These are phyloP conservation scores for Pezizomycotina sp. DNA, from an alignment of 2,329 filamentous ascomycete species.

Conservation along the genomic window DNA sequence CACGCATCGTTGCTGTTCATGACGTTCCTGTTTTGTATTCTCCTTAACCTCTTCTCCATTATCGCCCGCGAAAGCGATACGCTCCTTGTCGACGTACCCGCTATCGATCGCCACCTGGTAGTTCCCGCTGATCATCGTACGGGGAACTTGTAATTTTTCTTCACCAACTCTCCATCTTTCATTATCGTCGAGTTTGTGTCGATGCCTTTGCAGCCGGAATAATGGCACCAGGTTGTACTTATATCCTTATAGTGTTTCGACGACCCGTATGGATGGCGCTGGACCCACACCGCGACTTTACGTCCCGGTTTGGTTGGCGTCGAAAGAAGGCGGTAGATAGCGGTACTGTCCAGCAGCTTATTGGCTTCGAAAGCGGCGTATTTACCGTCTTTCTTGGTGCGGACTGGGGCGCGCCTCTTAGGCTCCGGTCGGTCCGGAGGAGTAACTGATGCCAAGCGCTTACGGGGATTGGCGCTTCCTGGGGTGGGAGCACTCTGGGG, in stretches of 20 bases:
- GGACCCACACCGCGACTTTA: conserved; percentile 11
- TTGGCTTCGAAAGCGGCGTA: too few relatives aligned
- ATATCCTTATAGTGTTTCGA: conserved; percentile 12
- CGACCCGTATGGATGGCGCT: conserved; percentile 16
- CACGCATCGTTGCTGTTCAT: conserved; percentile 14
- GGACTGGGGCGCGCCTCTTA: too few relatives aligned
- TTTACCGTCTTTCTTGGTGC: too few relatives aligned
- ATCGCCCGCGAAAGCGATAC: conserved; percentile 7
- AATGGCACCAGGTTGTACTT: conserved; percentile 16
- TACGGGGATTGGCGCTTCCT: too few relatives aligned
- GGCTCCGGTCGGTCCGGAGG: too few relatives aligned
- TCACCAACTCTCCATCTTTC: conserved; percentile 10
- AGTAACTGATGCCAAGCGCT: too few relatives aligned
- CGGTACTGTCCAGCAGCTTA: too few relatives aligned
- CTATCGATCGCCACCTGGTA: conserved; percentile 18
- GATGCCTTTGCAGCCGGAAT: conserved; percentile 14
- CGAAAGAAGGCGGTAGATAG: too few relatives aligned
- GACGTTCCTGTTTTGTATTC: conserved; percentile 14
- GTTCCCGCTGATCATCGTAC: conserved; percentile 17
- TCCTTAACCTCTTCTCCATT: conserved; percentile 9
- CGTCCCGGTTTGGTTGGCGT: too few relatives aligned
- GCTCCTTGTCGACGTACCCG: conserved; percentile 13
- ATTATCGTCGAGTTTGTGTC: conserved; percentile 14
- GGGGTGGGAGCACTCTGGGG: too few relatives aligned
- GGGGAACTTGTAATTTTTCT: conserved; percentile 19